Percentiles rank a stretch among this genome's conserved stretches.
Conservation (phyloP, 2,329 filamentous ascomycete species). For the Cryphonectria parasitica region DNA sequence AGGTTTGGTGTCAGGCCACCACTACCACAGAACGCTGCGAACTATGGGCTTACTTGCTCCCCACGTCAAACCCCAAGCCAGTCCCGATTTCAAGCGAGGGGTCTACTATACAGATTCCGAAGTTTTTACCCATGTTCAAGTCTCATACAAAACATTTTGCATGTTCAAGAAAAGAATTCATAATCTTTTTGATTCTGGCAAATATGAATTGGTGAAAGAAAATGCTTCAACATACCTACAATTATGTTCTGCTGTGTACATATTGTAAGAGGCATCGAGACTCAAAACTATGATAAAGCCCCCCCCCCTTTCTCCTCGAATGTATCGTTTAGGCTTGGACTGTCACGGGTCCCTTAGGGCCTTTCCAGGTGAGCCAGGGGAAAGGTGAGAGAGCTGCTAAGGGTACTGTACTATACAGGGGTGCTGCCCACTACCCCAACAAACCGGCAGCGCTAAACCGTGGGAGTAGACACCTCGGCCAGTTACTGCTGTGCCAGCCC, state of each 20-base stretch:
- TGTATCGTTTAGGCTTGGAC: not conserved
- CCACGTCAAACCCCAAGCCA: not conserved
- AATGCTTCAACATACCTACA: not conserved
- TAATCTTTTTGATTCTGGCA: not conserved
- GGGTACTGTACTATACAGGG: constrained; percentile 1
- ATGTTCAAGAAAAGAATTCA: not conserved
- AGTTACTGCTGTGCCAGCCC: not conserved
- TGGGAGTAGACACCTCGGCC: constrained; percentile 17
- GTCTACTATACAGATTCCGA: not conserved
- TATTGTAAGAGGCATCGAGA: not conserved
- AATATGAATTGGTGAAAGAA: not conserved
- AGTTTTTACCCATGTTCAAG: not conserved
- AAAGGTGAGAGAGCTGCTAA: not conserved
- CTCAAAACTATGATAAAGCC: not conserved
- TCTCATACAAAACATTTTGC: not conserved
- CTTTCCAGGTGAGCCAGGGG: not conserved
- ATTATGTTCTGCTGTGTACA: not conserved
- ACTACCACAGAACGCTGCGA: not conserved
- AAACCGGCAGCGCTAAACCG: constrained; percentile 1
- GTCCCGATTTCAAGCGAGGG: not conserved
- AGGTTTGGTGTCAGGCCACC: constrained; percentile 23
- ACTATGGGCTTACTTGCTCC: not conserved
- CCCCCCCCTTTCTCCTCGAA: no score
- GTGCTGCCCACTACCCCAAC: constrained; percentile 10
- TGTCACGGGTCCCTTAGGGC: not conserved